A percentile compares a stretch with the other conserved stretches of the same genome.
phyloP scores from a whole-genome alignment of 371 early-diverging fungal species.

The Actinomucor elegans region DNA sequence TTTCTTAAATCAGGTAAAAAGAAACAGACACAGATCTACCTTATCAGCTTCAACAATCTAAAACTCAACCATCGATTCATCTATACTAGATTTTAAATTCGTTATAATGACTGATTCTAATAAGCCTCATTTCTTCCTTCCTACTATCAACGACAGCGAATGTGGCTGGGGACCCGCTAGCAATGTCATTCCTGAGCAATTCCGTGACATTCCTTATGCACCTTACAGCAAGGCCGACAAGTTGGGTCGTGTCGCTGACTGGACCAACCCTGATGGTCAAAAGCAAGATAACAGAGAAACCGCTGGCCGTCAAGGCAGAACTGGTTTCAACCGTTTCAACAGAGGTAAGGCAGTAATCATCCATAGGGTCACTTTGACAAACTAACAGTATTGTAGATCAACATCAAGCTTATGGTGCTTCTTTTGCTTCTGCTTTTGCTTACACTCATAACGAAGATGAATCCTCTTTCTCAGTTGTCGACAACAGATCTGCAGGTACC shows the following conservation, averaged over 20 bases:
- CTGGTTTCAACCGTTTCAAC: conserved; percentile 63
- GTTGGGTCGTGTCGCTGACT: conserved; percentile 92
- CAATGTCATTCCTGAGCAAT: conserved; percentile 57
- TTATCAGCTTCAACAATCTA: no score
- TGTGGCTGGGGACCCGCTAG: conserved; percentile 80
- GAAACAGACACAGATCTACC: no score
- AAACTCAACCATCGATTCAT: no score
- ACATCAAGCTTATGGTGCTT: conserved; percentile 87
- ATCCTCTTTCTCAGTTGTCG: conserved; percentile 94
- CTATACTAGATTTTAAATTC: no score
- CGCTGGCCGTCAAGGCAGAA: conserved; percentile 53
- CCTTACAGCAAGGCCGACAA: conserved; percentile 96
- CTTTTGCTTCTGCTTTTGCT: conserved; percentile 84
- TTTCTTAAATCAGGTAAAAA: no score
- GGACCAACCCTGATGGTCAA: conserved; percentile 74
- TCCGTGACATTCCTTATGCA: conserved; percentile 91
- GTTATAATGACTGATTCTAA: conserved; percentile 23
- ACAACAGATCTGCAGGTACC: conserved; percentile 74
- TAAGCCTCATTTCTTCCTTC: conserved; percentile 65
- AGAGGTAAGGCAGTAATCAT: conserved; percentile 62
- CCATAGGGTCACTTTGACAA: background rate
- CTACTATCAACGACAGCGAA: conserved; percentile 67
- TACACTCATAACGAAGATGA: conserved; percentile 94
- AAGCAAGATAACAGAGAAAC: conserved; percentile 64
- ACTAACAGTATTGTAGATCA: conserved; percentile 35